Conservation (phyloP, 768 basidiomycete species). For the Erythrobasidium yunnanense region DNA sequence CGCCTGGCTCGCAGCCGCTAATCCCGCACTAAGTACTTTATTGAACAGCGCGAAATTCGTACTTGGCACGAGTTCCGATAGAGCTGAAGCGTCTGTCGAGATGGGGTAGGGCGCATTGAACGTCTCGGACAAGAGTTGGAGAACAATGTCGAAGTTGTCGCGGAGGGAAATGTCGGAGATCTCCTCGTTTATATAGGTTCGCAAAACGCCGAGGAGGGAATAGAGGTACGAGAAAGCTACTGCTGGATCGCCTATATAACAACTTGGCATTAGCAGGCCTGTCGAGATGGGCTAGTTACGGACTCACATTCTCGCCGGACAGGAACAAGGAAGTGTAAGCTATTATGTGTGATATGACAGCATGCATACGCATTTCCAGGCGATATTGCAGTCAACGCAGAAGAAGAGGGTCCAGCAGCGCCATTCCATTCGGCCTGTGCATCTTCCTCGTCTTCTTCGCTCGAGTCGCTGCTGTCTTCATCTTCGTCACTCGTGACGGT, state of each 20-base stretch:
- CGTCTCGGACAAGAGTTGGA: constrained; percentile 84
- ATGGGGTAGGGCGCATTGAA: constrained; percentile 81
- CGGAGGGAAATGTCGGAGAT: constrained; percentile 48
- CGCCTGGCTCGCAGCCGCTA: constrained; percentile 46
- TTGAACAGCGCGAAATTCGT: constrained; percentile 76
- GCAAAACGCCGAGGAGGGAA: constrained; percentile 9
- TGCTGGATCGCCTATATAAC: background rate
- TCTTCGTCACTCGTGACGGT: background rate
- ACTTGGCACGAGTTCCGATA: constrained; percentile 85
- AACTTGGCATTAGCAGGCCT: background rate
- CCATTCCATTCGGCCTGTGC: background rate
- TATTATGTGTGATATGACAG: constrained; percentile 21
- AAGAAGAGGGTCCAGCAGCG: background rate
- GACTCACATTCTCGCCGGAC: background rate
- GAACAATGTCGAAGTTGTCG: constrained; percentile 84
- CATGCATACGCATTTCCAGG: constrained; percentile 13
- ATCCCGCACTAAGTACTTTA: constrained; percentile 50
- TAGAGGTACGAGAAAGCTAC: constrained; percentile 10
- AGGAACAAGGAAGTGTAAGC: constrained; percentile 2
- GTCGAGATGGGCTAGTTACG: background rate
- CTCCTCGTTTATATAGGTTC: background rate
- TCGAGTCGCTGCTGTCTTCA: background rate
- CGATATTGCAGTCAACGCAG: background rate
- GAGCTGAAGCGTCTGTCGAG: constrained; percentile 76
- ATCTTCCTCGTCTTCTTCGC: background rate